Conservation (phyloP, 176 grass and related monocot genomes). For the Urochloa ruziziensis region DNA sequence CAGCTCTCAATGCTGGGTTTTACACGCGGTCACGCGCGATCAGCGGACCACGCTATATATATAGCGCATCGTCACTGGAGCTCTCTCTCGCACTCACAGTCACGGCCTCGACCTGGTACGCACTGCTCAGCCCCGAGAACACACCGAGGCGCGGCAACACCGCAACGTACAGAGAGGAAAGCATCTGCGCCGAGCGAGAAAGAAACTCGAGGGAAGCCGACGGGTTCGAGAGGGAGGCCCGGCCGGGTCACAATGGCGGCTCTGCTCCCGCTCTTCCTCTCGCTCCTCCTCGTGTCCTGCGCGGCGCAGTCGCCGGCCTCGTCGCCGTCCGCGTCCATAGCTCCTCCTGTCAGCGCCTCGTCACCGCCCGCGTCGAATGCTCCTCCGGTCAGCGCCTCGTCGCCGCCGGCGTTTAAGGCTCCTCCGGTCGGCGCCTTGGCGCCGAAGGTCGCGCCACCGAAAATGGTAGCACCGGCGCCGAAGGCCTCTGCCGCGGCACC, state of each 20-base stretch:
- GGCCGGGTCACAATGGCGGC: constrained; percentile 14
- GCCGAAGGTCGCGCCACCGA: not conserved
- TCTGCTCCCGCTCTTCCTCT: constrained; percentile 31
- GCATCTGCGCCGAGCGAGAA: not conserved
- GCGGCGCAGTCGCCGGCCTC: constrained; percentile 55
- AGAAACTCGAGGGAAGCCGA: not conserved
- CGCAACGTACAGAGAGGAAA: not conserved
- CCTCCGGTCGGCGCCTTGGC: not conserved
- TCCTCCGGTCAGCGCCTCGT: not conserved
- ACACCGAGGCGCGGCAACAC: not conserved
- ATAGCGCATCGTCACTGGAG: constrained; percentile 3
- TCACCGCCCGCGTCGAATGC: not conserved
- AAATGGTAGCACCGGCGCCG: not conserved
- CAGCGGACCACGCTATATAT: constrained; percentile 29
- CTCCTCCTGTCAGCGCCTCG: constrained; percentile 15
- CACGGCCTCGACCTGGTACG: not conserved
- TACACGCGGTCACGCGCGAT: not conserved
- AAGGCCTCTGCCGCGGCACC: not conserved
- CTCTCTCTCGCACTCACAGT: not conserved
- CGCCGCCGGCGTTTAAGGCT: not conserved
- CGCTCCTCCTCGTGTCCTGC: constrained; percentile 50
- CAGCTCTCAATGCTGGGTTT: too few species aligned
- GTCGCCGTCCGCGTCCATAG: constrained; percentile 24
- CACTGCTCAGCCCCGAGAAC: constrained; percentile 6
- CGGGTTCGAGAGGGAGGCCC: not conserved